A percentile compares a stretch with the other conserved stretches of the same genome.
These are phyloP conservation scores for Penicillium macrosclerotiorum DNA, from an alignment of 495 filamentous ascomycete species.

Conservation along the genomic window DNA sequence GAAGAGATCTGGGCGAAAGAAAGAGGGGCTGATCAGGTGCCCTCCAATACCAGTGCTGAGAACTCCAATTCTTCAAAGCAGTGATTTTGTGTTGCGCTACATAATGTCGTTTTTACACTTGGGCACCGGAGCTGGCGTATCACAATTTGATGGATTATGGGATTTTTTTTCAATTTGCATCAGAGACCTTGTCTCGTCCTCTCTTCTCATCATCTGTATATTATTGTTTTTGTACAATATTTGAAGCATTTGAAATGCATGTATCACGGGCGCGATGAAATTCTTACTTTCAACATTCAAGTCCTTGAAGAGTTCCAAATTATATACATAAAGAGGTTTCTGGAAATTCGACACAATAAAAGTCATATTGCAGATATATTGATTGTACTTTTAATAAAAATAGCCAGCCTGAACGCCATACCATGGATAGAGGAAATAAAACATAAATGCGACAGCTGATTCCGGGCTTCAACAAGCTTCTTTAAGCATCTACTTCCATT, in stretches of 20 bases:
- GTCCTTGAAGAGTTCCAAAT: too few species aligned
- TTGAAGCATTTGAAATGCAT: not conserved
- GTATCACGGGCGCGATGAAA: constrained; percentile 3
- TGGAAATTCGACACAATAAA: too few species aligned
- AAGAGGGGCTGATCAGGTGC: constrained; percentile 26
- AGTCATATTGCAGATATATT: not conserved
- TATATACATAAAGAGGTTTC: too few species aligned
- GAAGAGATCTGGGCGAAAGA: constrained; percentile 73
- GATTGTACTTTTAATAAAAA: constrained; percentile 24
- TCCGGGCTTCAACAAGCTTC: constrained; percentile 11
- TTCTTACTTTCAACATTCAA: too few species aligned
- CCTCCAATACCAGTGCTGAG: constrained; percentile 3
- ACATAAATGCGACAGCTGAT: constrained; percentile 19
- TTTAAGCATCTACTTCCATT: constrained; percentile 27
- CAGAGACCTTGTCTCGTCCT: not conserved
- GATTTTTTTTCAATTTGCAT: constrained; percentile 1
- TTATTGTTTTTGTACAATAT: constrained; percentile 19
- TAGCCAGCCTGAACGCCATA: constrained; percentile 37
- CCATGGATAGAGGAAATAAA: constrained; percentile 20
- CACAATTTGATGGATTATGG: constrained; percentile 7
- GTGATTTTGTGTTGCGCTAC: constrained; percentile 6
- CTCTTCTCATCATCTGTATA: constrained; percentile 12
- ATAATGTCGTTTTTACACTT: constrained; percentile 2
- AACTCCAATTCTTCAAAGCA: constrained; percentile 13
- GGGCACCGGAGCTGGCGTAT: constrained; percentile 22